phyloP scores from a whole-genome alignment of 139 green algal genomes.

The Ettlia oleoabundans region DNA sequence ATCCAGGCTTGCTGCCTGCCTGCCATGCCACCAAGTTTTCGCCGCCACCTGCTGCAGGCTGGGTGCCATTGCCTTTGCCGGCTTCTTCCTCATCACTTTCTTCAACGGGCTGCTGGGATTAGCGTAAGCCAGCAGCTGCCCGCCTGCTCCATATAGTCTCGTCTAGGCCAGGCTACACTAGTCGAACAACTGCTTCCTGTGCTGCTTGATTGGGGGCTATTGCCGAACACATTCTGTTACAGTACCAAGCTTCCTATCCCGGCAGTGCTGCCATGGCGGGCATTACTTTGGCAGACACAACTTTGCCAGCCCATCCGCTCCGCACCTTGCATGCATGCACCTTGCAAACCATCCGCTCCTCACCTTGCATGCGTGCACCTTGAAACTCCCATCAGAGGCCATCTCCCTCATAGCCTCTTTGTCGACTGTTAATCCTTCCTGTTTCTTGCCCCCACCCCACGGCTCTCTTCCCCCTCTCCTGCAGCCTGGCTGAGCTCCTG shows the following conservation, averaged over 20 bases:
- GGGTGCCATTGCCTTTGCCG: slow-evolving; percentile 8
- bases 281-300: too few relatives aligned
- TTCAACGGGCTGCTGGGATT: slow-evolving; percentile 1
- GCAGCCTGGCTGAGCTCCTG: neutral
- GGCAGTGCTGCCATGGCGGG: too few relatives aligned
- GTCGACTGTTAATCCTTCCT: neutral
- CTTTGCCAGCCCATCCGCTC: too few relatives aligned
- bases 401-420: neutral
- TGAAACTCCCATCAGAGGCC: too few relatives aligned
- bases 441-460: neutral
- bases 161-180: too few relatives aligned
- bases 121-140: slow-evolving; percentile 6
- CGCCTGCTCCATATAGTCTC: neutral
- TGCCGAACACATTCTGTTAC: too few relatives aligned
- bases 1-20: neutral
- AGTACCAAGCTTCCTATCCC: too few relatives aligned
- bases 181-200: too few relatives aligned
- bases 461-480: neutral
- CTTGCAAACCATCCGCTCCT: too few relatives aligned
- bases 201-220: too few relatives aligned
- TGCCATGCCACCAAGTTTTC: neutral
- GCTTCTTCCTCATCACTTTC: neutral
- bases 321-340: too few relatives aligned
- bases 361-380: too few relatives aligned
- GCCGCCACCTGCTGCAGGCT: neutral